Percentiles rank a stretch among this genome's conserved stretches.
Evolutionary conservation across 2,329 filamentous ascomycete species (phyloP).

Genomic region (Fusarium sp.): DNA sequence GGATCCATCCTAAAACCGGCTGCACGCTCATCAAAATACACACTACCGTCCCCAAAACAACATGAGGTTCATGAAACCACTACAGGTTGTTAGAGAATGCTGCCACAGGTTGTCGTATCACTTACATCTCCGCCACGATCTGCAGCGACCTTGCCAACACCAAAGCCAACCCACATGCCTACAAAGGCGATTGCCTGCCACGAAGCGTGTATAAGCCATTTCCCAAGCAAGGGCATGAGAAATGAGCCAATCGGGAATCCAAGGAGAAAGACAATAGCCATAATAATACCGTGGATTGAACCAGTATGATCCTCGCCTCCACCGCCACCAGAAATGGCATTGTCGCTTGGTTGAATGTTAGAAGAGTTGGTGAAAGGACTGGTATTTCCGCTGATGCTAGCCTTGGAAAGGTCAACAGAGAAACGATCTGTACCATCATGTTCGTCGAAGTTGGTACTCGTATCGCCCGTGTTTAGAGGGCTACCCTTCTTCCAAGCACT

Average conservation of each 20-base stretch:
- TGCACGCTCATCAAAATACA: neutral
- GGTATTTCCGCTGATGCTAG: neutral
- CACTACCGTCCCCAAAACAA: neutral
- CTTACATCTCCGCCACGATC: conserved; percentile 11
- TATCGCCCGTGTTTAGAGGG: neutral
- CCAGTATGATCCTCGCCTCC: conserved; percentile 11
- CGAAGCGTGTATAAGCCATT: conserved; percentile 6
- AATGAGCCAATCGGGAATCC: conserved; percentile 5
- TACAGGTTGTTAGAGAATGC: neutral
- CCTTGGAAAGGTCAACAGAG: conserved; percentile 2
- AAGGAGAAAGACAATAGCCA: neutral
- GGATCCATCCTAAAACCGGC: conserved; percentile 8
- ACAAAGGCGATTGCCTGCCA: conserved; percentile 3
- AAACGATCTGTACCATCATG: neutral
- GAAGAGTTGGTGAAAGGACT: conserved; percentile 5
- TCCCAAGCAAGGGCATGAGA: neutral
- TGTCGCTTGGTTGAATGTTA: neutral
- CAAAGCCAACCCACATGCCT: conserved; percentile 5
- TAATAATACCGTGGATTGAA: neutral
- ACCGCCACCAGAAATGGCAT: neutral
- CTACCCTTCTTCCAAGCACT: conserved; percentile 15
- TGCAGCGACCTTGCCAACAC: conserved; percentile 1
- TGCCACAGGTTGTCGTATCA: neutral
- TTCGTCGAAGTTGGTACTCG: neutral
- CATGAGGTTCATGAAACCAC: conserved; percentile 6